A percentile compares a stretch with the other conserved stretches of the same genome.
phyloP scores from a whole-genome alignment of 805 yeast species.

The Candida yuanshanica region DNA sequence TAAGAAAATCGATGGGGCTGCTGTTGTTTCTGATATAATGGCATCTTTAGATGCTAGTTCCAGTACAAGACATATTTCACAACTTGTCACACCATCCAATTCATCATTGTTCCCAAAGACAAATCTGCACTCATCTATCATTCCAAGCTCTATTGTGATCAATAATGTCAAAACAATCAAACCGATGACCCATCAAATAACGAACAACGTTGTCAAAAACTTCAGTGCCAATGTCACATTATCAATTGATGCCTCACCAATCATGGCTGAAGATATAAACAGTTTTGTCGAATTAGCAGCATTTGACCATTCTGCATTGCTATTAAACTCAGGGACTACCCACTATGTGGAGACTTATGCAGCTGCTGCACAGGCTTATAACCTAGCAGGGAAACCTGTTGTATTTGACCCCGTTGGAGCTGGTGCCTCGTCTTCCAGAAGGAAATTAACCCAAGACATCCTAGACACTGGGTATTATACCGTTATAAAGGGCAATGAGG shows the following conservation, averaged over 20 bases:
- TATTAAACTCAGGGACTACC: conserved; percentile 73
- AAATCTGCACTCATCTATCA: background rate
- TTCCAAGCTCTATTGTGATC: conserved; percentile 12
- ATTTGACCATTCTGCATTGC: conserved; percentile 47
- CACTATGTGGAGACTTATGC: conserved; percentile 37
- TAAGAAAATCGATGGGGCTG: conserved; percentile 65
- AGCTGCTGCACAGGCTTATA: conserved; percentile 55
- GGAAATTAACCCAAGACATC: conserved; percentile 39
- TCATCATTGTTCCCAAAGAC: background rate
- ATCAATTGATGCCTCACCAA: conserved; percentile 82
- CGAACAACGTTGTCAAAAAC: conserved; percentile 84
- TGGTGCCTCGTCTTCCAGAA: conserved; percentile 68
- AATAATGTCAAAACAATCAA: conserved; percentile 22
- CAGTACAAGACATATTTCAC: conserved; percentile 38
- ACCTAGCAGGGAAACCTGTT: conserved; percentile 49
- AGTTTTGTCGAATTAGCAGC: conserved; percentile 66
- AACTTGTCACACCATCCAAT: conserved; percentile 19
- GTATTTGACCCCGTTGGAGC: conserved; percentile 92
- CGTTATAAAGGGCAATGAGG: conserved; percentile 79
- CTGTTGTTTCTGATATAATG: conserved; percentile 84
- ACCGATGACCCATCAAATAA: conserved; percentile 82
- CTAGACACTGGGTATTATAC: conserved; percentile 52
- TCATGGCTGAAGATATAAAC: conserved; percentile 69
- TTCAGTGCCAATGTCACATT: conserved; percentile 82
- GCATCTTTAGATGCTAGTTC: conserved; percentile 47